Conservation (phyloP, 805 yeast species). For the Lachancea lanzarotensis region DNA sequence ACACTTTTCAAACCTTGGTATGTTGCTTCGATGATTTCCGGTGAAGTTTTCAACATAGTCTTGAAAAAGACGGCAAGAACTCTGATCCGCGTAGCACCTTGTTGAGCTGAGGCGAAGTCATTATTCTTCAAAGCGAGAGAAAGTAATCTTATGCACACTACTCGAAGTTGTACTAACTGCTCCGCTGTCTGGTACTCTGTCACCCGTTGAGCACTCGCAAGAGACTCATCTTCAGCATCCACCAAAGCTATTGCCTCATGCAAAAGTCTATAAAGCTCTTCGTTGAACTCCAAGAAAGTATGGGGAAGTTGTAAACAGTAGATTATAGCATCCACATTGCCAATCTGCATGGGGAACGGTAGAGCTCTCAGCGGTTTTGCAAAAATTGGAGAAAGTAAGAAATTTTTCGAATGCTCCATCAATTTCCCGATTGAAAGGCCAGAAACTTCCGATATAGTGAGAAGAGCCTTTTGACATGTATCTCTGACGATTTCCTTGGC, state of each 20-base stretch:
- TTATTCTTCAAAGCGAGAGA: constrained; percentile 81
- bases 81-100: constrained; percentile 72
- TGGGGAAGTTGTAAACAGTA: constrained; percentile 78
- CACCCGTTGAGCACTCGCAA: constrained; percentile 79
- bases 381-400: constrained; percentile 85
- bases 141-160: constrained; percentile 78
- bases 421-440: constrained; percentile 63
- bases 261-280: constrained; percentile 76
- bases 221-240: constrained; percentile 95
- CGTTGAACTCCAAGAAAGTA: constrained; percentile 78
- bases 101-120: constrained; percentile 68
- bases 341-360: constrained; percentile 98
- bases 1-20: constrained; percentile 81
- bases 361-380: constrained; percentile 94
- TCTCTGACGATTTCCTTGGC: constrained; percentile 77
- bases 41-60: constrained; percentile 77
- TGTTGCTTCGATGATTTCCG: constrained; percentile 88
- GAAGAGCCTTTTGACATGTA: constrained; percentile 68
- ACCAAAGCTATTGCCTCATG: constrained; percentile 90
- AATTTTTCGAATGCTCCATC: constrained; percentile 75
- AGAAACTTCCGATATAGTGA: constrained; percentile 62
- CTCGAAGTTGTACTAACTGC: constrained; percentile 79
- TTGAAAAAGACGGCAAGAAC: constrained; percentile 93
- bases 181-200: constrained; percentile 84
- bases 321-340: constrained; percentile 95